Evolutionary conservation across 1,284 basidiomycete genomes (phyloP).

Genomic region (Tremellales sp.): DNA sequence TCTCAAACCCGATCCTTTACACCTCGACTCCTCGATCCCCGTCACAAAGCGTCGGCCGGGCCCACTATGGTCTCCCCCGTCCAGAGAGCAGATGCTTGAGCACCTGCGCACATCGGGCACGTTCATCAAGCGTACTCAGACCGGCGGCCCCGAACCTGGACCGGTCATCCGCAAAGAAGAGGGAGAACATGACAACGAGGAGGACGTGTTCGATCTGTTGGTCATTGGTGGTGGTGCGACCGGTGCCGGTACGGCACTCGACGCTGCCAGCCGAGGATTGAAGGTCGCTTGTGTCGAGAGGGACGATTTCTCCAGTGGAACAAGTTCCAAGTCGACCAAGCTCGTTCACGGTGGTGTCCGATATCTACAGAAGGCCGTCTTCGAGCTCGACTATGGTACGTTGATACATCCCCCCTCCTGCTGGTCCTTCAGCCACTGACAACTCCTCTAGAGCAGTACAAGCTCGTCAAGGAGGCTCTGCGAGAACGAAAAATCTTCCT

Average conservation of each 20-base stretch:
- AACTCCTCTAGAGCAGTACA: constrained; percentile 75
- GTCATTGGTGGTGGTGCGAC: constrained; percentile 90
- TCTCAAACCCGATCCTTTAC: constrained; percentile 19
- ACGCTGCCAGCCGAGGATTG: constrained; percentile 86
- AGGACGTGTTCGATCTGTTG: constrained; percentile 69
- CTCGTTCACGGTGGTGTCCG: constrained; percentile 96
- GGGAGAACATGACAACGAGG: constrained; percentile 41
- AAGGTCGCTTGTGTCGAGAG: constrained; percentile 91
- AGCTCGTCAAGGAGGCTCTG: constrained; percentile 89
- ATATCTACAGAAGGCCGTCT: constrained; percentile 93
- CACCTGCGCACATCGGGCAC: constrained; percentile 47
- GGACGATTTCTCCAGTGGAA: constrained; percentile 88
- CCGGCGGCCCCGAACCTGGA: constrained; percentile 34
- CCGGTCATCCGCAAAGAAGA: constrained; percentile 28
- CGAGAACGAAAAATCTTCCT: constrained; percentile 91
- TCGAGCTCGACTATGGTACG: constrained; percentile 84
- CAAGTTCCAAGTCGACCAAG: constrained; percentile 95
- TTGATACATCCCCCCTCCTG: constrained; percentile 2
- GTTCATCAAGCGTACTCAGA: constrained; percentile 33
- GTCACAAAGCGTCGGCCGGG: constrained; percentile 43
- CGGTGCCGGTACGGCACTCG: constrained; percentile 88
- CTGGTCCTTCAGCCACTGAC: not conserved
- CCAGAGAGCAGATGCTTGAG: constrained; percentile 50
- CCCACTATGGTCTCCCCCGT: constrained; percentile 51
- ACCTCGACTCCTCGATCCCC: constrained; percentile 20